Base-by-base conservation (phyloP, 495 filamentous ascomycete species). In the Jackrogersella multiformis region DNA sequence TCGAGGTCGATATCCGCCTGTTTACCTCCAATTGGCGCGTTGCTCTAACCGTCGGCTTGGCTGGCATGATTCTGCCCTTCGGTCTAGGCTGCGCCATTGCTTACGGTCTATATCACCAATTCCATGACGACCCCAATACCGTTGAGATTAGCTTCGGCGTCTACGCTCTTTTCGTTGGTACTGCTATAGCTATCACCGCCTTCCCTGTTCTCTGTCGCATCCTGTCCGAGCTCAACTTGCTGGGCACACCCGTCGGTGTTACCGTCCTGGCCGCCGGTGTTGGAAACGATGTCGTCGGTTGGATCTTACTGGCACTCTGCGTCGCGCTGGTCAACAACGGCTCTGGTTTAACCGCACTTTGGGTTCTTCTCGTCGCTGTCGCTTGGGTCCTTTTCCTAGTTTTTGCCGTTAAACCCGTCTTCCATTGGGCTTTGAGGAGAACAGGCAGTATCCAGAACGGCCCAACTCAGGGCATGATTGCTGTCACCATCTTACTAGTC, bases 141-240 rank as follows among this genome's bases (percentile, higher is more conserved):
- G 83, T 86, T 4, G 81, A 81, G 1, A 90, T 97, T 44, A 77
- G 76, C 32, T 97, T 97, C 70, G 91, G 90, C 7, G 87, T 91
- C 13, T 99, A 91, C 72, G 87, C 93, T 73, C 86, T 99, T 24
- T 99, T 99, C 75, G 91, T 99, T 68, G 95, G 93, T 73, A 92
- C 96, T 39, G 95, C 95, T 2, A 89, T 99, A 80, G 89, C 92
- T 8, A 99, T 99, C 73, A 99, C 95, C 4, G 95, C 94, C 28
- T 99, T 99, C 72, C 94, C 94, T 0, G 94, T 99, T 1, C 85
- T 97, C 20, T 97, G 94, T 73, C 91, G 95, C 63, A 99, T 99
- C 61, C 79, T 99, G 61, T 93, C 92, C 5, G 95, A 97, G 78
- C 83, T 97, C 64, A 96, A 97, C 66, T 81, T 99, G 48, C 86